Base-by-base conservation (phyloP, 352 stramenopile species). In the Globisporangium irregulare region DNA sequence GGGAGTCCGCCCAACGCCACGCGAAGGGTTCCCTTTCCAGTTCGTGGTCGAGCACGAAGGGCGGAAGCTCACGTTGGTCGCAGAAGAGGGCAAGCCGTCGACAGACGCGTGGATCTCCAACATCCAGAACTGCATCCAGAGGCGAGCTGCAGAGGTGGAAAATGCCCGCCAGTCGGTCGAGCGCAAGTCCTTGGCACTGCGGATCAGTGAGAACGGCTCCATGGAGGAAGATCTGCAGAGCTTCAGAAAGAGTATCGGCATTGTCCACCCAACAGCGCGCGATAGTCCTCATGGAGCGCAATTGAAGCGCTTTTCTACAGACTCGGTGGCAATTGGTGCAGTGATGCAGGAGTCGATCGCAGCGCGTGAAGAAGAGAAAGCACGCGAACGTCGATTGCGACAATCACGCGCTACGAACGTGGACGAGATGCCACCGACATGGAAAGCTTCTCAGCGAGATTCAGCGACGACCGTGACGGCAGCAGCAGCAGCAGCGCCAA, bases 51-150 rank as follows among this genome's bases (percentile, higher is more conserved):
- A 94, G 59, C 82, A 90, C 51, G 71, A 78, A 12, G 70, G 69
- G 10, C 86, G 88, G 0, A 92, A 89, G 58, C 78, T 96, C 51
- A 84, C 88, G 46, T 65, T 96, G 18, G 82, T 91, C 41, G 80
- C 88, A 0, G 84, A 92, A 43, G 79, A 91, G 36, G 78, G 77
- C 22, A 68, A 70, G 7, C 62, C 73, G 8, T 77, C 71, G 18
- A 89, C 90, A 64, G 74, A 90, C 15, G 75, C 71, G 4, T 96
- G 88, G 88, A 82, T 92, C 46, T 72, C 75, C 38, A 78, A 79
- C 46, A 88, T 96, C 56, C 75, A 79, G 9, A 69, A 70, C 0
- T 90, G 76, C 62, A 79, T 93, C 55, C 63, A 70, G 24, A 72
- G 75, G 27, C 79, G 84, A 18, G 57, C 57, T 5, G 38, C 70